phyloP scores from a whole-genome alignment of 306 rosid species.

The Pyrus bretschneideri region DNA sequence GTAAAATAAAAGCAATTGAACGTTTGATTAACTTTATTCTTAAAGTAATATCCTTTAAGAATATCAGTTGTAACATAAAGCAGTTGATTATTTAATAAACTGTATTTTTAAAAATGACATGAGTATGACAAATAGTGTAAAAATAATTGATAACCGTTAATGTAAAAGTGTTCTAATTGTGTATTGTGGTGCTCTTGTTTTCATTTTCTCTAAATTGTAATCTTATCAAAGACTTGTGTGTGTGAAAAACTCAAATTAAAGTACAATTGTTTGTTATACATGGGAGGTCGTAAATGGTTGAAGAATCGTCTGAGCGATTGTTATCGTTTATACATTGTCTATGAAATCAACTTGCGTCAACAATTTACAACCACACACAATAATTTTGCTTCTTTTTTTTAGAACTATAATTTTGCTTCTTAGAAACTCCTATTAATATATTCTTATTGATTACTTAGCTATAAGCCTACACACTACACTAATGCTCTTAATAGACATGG shows the following conservation, averaged over 20 bases:
- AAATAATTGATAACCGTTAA: too few species aligned
- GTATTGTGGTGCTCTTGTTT: not conserved
- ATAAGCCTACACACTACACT: not conserved
- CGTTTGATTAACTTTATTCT: too few species aligned
- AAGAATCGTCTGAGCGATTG: not conserved
- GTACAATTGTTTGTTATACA: not conserved
- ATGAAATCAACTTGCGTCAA: not conserved
- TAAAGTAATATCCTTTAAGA: too few species aligned
- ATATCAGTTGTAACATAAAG: too few species aligned
- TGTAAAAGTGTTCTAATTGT: too few species aligned
- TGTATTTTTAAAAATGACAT: too few species aligned
- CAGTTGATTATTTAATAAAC: too few species aligned
- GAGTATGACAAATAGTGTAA: not conserved
- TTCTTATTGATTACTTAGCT: not conserved
- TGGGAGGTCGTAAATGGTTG: not conserved
- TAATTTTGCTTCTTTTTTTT: too few species aligned
- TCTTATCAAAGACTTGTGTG: too few species aligned
- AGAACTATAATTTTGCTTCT: not conserved
- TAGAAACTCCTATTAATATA: not conserved
- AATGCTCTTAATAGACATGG: not conserved
- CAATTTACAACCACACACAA: not conserved
- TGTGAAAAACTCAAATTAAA: not conserved
- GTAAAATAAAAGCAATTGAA: too few species aligned
- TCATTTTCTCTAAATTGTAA: too few species aligned
- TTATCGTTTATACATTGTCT: too few species aligned